phyloP scores from a whole-genome alignment of 768 basidiomycete species.

The Lactifluus rugatus region DNA sequence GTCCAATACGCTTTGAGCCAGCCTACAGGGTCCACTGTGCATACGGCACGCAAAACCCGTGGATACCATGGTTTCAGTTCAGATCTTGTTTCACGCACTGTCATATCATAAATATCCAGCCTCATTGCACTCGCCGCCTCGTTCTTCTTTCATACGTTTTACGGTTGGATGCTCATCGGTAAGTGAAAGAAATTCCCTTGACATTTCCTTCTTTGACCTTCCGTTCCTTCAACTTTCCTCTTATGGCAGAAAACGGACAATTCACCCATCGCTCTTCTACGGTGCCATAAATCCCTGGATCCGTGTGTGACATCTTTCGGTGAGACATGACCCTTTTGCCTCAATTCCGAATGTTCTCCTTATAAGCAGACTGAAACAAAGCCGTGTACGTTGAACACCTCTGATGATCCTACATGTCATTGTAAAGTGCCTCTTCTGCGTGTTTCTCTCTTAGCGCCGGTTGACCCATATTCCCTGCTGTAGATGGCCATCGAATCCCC shows the following conservation, averaged over 20 bases:
- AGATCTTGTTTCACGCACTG: slow-evolving; percentile 20
- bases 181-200: slow-evolving; percentile 19
- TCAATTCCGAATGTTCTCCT: slow-evolving; percentile 16
- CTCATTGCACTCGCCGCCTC: slow-evolving; percentile 19
- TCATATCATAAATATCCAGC: slow-evolving; percentile 21
- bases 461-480: not conserved
- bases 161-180: slow-evolving; percentile 18
- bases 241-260: slow-evolving; percentile 19
- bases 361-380: slow-evolving; percentile 19
- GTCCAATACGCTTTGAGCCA: slow-evolving; percentile 14
- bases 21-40: slow-evolving; percentile 11
- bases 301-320: slow-evolving; percentile 20
- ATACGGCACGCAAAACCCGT: slow-evolving; percentile 17
- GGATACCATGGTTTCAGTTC: slow-evolving; percentile 18
- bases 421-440: slow-evolving; percentile 7
- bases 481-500: slow-evolving; percentile 22
- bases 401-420: slow-evolving; percentile 15
- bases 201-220: slow-evolving; percentile 22
- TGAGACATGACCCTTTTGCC: slow-evolving; percentile 17
- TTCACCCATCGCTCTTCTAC: slow-evolving; percentile 19
- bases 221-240: slow-evolving; percentile 20
- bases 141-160: slow-evolving; percentile 17
- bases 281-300: slow-evolving; percentile 21
- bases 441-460: not conserved
- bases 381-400: slow-evolving; percentile 5